Percentiles rank a stretch among this genome's conserved stretches.
phyloP scores from a whole-genome alignment of 257 asterid genomes.

The Paraleonurus japonicus region DNA sequence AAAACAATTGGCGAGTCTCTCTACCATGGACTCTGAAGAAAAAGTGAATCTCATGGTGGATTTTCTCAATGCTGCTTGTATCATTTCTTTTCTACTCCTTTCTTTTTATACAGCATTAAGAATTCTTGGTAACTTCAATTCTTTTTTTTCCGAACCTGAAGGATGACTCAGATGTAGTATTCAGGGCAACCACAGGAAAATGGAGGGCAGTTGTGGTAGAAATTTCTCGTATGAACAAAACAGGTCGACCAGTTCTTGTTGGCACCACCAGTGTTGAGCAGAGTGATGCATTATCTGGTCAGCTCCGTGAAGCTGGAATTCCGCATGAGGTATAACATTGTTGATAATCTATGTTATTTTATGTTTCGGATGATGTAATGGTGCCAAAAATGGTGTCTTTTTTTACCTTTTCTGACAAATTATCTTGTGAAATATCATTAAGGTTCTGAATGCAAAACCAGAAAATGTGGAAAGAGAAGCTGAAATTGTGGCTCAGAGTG shows the following conservation, averaged over 20 bases:
- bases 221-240: constrained; percentile 94
- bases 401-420: not conserved
- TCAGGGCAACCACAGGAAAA: constrained; percentile 84
- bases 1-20: constrained; percentile 10
- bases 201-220: constrained; percentile 98
- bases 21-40: no score
- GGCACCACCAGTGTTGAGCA: constrained; percentile 99
- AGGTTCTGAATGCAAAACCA: constrained; percentile 99
- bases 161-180: constrained; percentile 99
- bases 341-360: not conserved
- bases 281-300: constrained; percentile 86
- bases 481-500: constrained; percentile 99
- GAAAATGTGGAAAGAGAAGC: constrained; percentile 99
- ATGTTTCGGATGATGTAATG: constrained; percentile 2
- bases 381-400: not conserved
- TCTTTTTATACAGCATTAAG: constrained; percentile 15
- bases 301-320: constrained; percentile 82
- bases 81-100: constrained; percentile 1
- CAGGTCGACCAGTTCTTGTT: constrained; percentile 96
- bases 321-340: constrained; percentile 69
- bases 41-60: constrained; percentile 11
- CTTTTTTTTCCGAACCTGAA: constrained; percentile 28
- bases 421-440: constrained; percentile 21
- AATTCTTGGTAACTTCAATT: constrained; percentile 21
- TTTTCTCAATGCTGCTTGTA: constrained; percentile 11